Conservation (phyloP, 2,329 filamentous ascomycete species). For the Fusarium mundagurra region DNA sequence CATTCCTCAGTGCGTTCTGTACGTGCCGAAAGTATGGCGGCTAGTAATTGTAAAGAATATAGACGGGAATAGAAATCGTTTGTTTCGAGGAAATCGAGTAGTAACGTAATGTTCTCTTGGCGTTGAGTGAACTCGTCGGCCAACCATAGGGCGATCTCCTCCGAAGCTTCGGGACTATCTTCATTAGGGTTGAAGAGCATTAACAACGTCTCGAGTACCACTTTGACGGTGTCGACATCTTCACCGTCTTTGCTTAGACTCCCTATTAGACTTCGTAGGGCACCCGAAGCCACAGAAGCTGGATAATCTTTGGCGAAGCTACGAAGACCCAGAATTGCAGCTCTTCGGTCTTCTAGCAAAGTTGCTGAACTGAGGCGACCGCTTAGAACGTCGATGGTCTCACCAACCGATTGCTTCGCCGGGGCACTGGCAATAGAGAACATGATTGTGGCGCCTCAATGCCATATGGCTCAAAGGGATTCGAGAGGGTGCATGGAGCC, state of each 20-base stretch:
- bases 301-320: constrained; percentile 98
- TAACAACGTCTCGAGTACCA: constrained; percentile 92
- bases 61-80: constrained; percentile 90
- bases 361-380: constrained; percentile 88
- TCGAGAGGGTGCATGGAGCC: constrained; percentile 25
- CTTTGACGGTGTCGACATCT: constrained; percentile 95
- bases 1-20: constrained; percentile 95
- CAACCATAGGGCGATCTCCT: constrained; percentile 95
- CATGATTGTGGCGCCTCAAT: constrained; percentile 54
- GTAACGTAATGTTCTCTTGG: constrained; percentile 93
- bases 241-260: constrained; percentile 88
- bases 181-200: constrained; percentile 84
- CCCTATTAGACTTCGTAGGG: constrained; percentile 86
- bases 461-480: constrained; percentile 44
- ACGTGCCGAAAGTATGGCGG: constrained; percentile 84
- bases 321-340: constrained; percentile 89
- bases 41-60: constrained; percentile 89
- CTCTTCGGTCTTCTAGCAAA: constrained; percentile 91
- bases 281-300: constrained; percentile 92
- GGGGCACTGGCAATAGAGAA: constrained; percentile 77
- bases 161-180: constrained; percentile 87
- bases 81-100: constrained; percentile 89
- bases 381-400: constrained; percentile 92
- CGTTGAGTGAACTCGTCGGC: constrained; percentile 98
- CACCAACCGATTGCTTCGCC: constrained; percentile 93